Evolutionary conservation across 805 yeast genomes (phyloP).

Genomic region (Barnettozyma sucrosica): DNA sequence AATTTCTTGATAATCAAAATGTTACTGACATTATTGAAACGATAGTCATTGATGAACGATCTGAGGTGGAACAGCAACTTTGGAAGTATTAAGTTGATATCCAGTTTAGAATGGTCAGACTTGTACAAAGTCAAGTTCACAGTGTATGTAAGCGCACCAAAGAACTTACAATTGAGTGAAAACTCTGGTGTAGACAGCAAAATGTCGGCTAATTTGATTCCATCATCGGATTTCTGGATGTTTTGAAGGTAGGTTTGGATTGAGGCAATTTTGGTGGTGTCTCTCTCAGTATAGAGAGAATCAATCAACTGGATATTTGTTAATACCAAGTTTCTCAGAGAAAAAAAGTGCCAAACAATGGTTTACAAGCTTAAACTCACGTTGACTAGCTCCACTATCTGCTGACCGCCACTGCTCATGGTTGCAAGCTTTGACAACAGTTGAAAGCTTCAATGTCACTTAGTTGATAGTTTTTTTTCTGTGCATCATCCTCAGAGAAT

Average conservation of each 20-base stretch:
- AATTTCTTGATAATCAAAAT: constrained; percentile 52
- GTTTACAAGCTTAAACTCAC: constrained; percentile 1
- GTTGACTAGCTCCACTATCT: constrained; percentile 8
- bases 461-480: neutral
- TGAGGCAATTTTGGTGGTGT: constrained; percentile 32
- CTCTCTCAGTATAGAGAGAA: constrained; percentile 18
- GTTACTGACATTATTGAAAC: constrained; percentile 12
- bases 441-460: neutral
- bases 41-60: constrained; percentile 5
- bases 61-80: constrained; percentile 17
- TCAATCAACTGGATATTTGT: constrained; percentile 18
- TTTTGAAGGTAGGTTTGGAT: constrained; percentile 53
- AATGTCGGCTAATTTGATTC: constrained; percentile 50
- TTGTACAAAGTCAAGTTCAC: constrained; percentile 43
- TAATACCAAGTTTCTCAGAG: neutral
- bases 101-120: constrained; percentile 14
- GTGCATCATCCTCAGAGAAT: too few relatives aligned
- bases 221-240: constrained; percentile 51
- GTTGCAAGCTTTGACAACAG: neutral
- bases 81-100: constrained; percentile 11
- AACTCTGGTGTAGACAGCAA: constrained; percentile 35
- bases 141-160: constrained; percentile 77
- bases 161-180: constrained; percentile 52
- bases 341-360: neutral
- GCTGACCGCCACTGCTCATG: neutral